Conservation (phyloP, 345 rosid species). For the Euphorbia pulcherrima region DNA sequence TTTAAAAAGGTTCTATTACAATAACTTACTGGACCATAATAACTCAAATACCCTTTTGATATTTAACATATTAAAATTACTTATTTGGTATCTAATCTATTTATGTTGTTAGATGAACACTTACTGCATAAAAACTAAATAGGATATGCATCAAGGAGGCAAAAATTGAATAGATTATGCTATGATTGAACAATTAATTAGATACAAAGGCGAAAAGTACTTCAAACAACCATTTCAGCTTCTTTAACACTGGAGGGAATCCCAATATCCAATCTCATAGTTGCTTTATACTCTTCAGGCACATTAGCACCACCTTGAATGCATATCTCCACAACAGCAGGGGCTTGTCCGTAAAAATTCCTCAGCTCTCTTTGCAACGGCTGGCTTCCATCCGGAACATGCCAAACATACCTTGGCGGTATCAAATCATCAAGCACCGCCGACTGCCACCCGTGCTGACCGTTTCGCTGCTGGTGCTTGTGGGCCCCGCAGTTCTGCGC, state of each 20-base stretch:
- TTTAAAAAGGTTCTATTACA: no score
- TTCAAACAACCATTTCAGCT: conserved; percentile 93
- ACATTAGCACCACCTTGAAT: conserved; percentile 70
- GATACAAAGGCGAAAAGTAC: background rate
- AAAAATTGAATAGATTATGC: no score
- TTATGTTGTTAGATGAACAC: no score
- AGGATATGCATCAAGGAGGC: no score
- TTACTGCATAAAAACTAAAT: no score
- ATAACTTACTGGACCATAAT: no score
- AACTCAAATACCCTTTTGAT: no score
- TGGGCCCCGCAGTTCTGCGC: conserved; percentile 90
- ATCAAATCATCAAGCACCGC: conserved; percentile 83
- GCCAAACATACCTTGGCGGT: conserved; percentile 97
- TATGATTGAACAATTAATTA: no score
- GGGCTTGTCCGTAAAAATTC: conserved; percentile 84
- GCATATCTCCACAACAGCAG: conserved; percentile 85
- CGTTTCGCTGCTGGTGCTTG: conserved; percentile 94
- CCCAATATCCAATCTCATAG: conserved; percentile 94
- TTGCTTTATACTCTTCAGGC: conserved; percentile 75
- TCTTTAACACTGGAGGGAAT: conserved; percentile 67
- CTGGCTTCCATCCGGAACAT: conserved; percentile 70
- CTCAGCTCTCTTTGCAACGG: conserved; percentile 67
- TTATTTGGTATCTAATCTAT: no score
- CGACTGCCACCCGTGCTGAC: conserved; percentile 95
- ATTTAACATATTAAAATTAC: no score